Evolutionary conservation across 1,284 basidiomycete species (phyloP).

Genomic region (Pyrrhoderma noxium): DNA sequence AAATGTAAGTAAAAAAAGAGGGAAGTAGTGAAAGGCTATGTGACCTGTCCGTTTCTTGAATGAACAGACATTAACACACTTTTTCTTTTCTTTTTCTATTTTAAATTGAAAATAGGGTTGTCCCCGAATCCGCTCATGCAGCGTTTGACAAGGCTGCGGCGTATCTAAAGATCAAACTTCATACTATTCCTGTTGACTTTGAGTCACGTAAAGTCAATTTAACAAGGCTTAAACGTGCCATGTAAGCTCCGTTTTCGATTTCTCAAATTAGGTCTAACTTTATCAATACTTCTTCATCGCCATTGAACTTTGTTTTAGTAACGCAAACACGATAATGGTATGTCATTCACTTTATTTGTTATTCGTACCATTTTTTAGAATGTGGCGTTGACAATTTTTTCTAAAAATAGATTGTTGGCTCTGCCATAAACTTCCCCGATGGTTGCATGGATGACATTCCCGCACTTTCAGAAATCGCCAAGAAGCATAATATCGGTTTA

Average conservation of each 20-base stretch:
- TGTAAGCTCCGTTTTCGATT: too few relatives aligned
- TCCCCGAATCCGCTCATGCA: slow-evolving; percentile 84
- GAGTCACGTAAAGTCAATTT: slow-evolving; percentile 78
- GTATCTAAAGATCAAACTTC: slow-evolving; percentile 91
- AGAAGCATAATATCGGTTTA: slow-evolving; percentile 71
- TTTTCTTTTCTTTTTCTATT: slow-evolving; percentile 13
- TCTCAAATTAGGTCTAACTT: too few relatives aligned
- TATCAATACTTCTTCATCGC: too few relatives aligned
- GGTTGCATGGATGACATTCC: slow-evolving; percentile 87
- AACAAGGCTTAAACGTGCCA: slow-evolving; percentile 73
- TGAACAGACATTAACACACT: slow-evolving; percentile 4
- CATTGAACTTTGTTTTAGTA: slow-evolving; percentile 39
- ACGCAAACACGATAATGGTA: slow-evolving; percentile 77
- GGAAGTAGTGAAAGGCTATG: slow-evolving; percentile 16
- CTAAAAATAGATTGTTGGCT: slow-evolving; percentile 71
- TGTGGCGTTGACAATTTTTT: slow-evolving; percentile 5
- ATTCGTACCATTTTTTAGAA: not conserved
- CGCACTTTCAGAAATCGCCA: slow-evolving; percentile 72
- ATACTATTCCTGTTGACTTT: slow-evolving; percentile 81
- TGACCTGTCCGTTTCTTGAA: not conserved
- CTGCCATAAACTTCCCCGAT: slow-evolving; percentile 89
- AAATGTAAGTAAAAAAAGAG: too few relatives aligned
- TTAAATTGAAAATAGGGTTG: slow-evolving; percentile 45
- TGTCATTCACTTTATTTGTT: slow-evolving; percentile 15
- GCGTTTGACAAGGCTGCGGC: slow-evolving; percentile 92